phyloP scores from a whole-genome alignment of 768 basidiomycete genomes.

The Termitomyces sp. region DNA sequence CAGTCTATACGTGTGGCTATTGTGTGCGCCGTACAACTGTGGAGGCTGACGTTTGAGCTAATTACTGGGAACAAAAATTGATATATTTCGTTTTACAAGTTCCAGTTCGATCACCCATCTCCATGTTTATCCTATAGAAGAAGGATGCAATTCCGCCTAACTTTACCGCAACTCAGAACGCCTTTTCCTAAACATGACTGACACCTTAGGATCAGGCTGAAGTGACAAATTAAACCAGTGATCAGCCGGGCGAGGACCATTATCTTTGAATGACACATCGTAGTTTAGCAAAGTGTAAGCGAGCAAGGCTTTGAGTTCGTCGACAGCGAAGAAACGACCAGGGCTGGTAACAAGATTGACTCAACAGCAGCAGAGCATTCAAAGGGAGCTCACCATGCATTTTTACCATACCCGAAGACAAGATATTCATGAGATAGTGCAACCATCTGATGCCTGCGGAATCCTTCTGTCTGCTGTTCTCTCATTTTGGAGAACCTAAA shows the following conservation, averaged over 20 bases:
- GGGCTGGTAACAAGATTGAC: slow-evolving; percentile 16
- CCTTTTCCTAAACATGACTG: slow-evolving; percentile 29
- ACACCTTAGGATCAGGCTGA: slow-evolving; percentile 22
- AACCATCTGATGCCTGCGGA: not conserved
- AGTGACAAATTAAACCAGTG: not conserved
- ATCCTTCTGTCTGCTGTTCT: slow-evolving; percentile 14
- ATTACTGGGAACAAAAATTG: no score
- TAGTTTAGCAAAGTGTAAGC: slow-evolving; percentile 29
- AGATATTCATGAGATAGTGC: not conserved
- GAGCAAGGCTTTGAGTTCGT: slow-evolving; percentile 31
- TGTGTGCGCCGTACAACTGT: no score
- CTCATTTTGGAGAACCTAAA: slow-evolving; percentile 30
- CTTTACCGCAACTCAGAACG: no score
- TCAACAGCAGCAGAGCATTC: not conserved
- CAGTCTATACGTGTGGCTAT: no score
- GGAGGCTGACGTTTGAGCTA: no score
- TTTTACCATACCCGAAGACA: slow-evolving; percentile 1
- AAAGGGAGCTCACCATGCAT: slow-evolving; percentile 1
- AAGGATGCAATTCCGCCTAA: no score
- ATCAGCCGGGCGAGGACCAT: not conserved
- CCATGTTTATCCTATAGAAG: no score
- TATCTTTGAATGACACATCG: slow-evolving; percentile 23
- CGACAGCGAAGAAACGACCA: slow-evolving; percentile 36
- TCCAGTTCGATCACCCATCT: no score
- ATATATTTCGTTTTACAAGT: no score